Percentiles rank a stretch among this genome's conserved stretches.
Evolutionary conservation across 495 filamentous ascomycete species (phyloP).

Genomic region (Thermothielavioides terrestris): DNA sequence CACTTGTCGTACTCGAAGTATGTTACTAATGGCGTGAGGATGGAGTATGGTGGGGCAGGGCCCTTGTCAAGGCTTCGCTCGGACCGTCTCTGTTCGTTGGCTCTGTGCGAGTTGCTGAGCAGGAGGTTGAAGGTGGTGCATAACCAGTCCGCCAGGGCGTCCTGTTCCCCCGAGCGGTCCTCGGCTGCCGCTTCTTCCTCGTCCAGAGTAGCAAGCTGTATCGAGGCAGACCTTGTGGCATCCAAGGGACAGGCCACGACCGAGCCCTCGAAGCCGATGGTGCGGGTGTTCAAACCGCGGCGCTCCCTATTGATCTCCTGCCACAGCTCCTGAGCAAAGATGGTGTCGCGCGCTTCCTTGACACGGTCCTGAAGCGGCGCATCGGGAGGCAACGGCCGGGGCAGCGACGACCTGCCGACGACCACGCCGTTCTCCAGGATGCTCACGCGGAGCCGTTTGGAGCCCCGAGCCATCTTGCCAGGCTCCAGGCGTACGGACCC

Average conservation of each 20-base stretch:
- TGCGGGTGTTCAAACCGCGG: slow-evolving; percentile 51
- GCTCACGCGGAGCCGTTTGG: slow-evolving; percentile 57
- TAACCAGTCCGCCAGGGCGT: slow-evolving; percentile 48
- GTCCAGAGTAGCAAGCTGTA: slow-evolving; percentile 53
- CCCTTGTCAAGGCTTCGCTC: slow-evolving; percentile 28
- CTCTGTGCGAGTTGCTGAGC: slow-evolving; percentile 58
- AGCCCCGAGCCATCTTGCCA: slow-evolving; percentile 46
- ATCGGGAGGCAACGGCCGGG: slow-evolving; percentile 29
- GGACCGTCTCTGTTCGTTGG: slow-evolving; percentile 44
- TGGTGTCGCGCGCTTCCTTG: slow-evolving; percentile 72
- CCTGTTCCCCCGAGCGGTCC: slow-evolving; percentile 20
- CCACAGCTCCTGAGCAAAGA: slow-evolving; percentile 91
- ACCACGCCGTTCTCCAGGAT: slow-evolving; percentile 35
- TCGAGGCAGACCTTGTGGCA: slow-evolving; percentile 16
- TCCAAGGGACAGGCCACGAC: slow-evolving; percentile 50
- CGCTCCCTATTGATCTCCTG: slow-evolving; percentile 81
- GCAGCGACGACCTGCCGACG: slow-evolving; percentile 46
- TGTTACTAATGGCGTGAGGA: slow-evolving; percentile 59
- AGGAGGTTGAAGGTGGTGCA: slow-evolving; percentile 54
- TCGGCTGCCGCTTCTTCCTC: slow-evolving; percentile 16
- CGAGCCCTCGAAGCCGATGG: slow-evolving; percentile 53
- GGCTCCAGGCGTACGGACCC: slow-evolving; percentile 68
- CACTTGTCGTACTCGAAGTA: slow-evolving; percentile 52
- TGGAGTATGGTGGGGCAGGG: slow-evolving; percentile 43
- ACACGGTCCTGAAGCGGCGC: slow-evolving; percentile 54